phyloP scores from a whole-genome alignment of 306 rosid species.

The Cucurbita ficifolia region DNA sequence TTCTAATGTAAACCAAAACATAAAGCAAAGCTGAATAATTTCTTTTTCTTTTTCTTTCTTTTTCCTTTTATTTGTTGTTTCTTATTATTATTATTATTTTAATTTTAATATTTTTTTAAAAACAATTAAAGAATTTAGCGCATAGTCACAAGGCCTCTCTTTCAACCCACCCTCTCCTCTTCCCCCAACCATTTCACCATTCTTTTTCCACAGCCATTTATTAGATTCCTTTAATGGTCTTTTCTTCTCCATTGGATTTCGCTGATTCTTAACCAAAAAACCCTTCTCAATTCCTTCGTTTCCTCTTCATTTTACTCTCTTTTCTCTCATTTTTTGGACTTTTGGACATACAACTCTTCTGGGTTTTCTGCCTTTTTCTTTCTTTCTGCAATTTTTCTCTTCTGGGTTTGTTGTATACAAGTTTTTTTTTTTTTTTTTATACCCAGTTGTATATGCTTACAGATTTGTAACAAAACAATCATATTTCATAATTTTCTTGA shows the following conservation, averaged over 20 bases:
- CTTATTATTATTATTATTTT: constrained; percentile 9
- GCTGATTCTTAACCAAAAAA: constrained; percentile 27
- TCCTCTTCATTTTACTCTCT: constrained; percentile 27
- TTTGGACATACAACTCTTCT: constrained; percentile 35
- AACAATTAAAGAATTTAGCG: constrained; percentile 8
- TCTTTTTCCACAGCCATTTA: constrained; percentile 64
- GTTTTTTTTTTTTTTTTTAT: constrained; percentile 21
- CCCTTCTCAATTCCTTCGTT: constrained; percentile 44
- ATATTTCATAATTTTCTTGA: constrained; percentile 15
- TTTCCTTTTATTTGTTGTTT: constrained; percentile 32
- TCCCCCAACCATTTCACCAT: constrained; percentile 45
- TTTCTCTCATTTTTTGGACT: constrained; percentile 28
- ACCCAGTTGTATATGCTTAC: constrained; percentile 28
- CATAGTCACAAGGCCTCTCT: constrained; percentile 44
- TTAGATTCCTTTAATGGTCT: constrained; percentile 67
- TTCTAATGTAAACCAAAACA: not conserved
- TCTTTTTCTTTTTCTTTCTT: not conserved
- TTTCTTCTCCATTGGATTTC: constrained; percentile 69
- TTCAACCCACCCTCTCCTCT: constrained; percentile 23
- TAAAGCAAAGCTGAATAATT: constrained; percentile 4
- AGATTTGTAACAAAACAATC: constrained; percentile 21
- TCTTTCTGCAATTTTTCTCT: constrained; percentile 36
- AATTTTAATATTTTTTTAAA: not conserved
- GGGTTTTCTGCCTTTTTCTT: constrained; percentile 51
- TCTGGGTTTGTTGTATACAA: constrained; percentile 44